Evolutionary conservation across 768 basidiomycete species (phyloP), one percentile per base, ranked within the genome.

Genomic region (Heimioporus sp.): DNA sequence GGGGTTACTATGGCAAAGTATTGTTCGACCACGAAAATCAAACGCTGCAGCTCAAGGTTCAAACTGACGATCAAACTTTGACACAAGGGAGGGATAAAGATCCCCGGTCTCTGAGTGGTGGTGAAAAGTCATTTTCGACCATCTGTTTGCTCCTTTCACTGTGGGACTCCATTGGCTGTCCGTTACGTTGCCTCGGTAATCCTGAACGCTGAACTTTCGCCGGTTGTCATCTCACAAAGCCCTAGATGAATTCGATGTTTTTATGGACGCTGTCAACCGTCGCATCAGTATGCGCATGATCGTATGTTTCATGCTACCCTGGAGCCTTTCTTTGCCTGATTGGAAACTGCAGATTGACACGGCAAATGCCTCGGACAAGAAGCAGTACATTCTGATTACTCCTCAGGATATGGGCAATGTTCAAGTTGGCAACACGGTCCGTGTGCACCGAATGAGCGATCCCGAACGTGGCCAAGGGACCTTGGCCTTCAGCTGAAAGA

Each of bases 111-210:
- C 76, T 95, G 16, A 92, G 90, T 58, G 95, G 95, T 43, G 95
- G 96, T 36, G 96, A 98, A 69, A 96, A 97, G 69, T 95, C 92
- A 8, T 99, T 97, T 72, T 90, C 94, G 7, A 98, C 96, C 1
- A 92, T 98, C 56, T 95, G 93, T 59, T 70, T 99, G 46, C 74
- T 99, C 43, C 74, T 98, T n/a, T 86, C 97, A 5, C 76, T 99
- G 41, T 99, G 97, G 97, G 91, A 97, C 62, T 86, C 92, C 15
- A 93, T 95, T 50, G 88, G 90, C 1, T 95, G 95, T 65, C 97
- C 97, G 1, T 76, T 99, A 42, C 78, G 97, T 52, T 98, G 96
- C 63, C 82, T 98, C 20, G 89, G 89, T 90, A 62, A 38, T 79
- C 24, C 24, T 69, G 32, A 40, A 7, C 11, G 16, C 32, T 31